phyloP scores from a whole-genome alignment of 306 rosid genomes.

The Lablab purpureus region DNA sequence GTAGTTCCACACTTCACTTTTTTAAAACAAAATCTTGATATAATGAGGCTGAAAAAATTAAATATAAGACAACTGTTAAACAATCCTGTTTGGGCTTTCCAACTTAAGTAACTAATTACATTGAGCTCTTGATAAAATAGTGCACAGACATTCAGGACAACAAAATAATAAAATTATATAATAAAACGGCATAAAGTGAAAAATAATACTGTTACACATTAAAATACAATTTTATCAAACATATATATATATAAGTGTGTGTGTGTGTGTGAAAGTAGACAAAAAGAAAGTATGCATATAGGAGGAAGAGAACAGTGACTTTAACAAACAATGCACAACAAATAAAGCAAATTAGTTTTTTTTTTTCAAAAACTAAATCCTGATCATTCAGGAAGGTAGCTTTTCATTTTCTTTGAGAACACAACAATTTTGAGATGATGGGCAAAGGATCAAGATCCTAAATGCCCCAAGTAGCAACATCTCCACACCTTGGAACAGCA shows the following conservation, averaged over 20 bases:
- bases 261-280: too few relatives aligned
- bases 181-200: not conserved
- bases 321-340: not conserved
- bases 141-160: not conserved
- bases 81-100: not conserved
- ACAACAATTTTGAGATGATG: not conserved
- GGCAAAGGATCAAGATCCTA: not conserved
- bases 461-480: not conserved
- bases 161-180: not conserved
- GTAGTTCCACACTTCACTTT: not conserved
- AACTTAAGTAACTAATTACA: not conserved
- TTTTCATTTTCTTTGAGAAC: not conserved
- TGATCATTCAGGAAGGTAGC: not conserved
- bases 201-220: not conserved
- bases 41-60: not conserved
- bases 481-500: not conserved
- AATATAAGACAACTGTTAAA: slow-evolving; percentile 8
- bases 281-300: not conserved
- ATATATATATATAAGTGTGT: not conserved
- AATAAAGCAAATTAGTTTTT: not conserved
- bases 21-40: not conserved
- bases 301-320: not conserved
- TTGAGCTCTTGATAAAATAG: not conserved
- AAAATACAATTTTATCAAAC: not conserved
- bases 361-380: not conserved